Evolutionary conservation across 31 red algal genomes (phyloP), one percentile per base, ranked within the genome.

Genomic region (Bonnemaisonia californica): DNA sequence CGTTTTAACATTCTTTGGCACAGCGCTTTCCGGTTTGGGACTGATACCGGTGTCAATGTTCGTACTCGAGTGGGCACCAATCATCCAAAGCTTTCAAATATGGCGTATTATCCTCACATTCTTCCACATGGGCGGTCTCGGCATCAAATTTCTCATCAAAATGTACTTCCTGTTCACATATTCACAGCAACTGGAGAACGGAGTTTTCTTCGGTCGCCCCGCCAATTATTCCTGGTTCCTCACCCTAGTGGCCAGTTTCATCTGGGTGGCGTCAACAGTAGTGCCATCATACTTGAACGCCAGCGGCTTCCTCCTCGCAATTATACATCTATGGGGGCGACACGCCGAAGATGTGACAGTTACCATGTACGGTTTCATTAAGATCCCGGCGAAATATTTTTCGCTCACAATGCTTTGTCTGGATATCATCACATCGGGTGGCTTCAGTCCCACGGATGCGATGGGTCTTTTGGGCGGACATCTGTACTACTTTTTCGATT

Each of bases 401-500:
- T 93, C 96, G 19, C 79, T 92, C 23, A 57, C 90, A 41, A 70
- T 98, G 77, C 32, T 98, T 48, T 69, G 54, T 5, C 64, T 98
- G 21, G 87, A 76, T 32, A 57, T 89, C 23, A 67, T 98, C 29
- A 68, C 91, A 45, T 79, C 27, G 3, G 86, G 81, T 18, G 62
- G 76, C 26, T 37, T 95, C 21, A 57, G 61, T 29, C 29, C 40
- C 56, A 55, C 80, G 34, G 92, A 86, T 74, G 65, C 81, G 26
- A 35, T 89, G 9, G 96, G 96, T 3, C 77, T 98, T 1, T 1
- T 94, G 32, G 87, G 81, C 35, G 96, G 96, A 16, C 96, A 98
- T 74, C 57, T 92, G 16, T 98, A 94, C 69, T 98, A 95, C 64
- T 98, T 95, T 64, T 74, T 98, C 41, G 91, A 98, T 63, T 83